These are phyloP conservation scores for Yamadazyma sp. DNA, from an alignment of 805 yeast species.

Conservation along the genomic window DNA sequence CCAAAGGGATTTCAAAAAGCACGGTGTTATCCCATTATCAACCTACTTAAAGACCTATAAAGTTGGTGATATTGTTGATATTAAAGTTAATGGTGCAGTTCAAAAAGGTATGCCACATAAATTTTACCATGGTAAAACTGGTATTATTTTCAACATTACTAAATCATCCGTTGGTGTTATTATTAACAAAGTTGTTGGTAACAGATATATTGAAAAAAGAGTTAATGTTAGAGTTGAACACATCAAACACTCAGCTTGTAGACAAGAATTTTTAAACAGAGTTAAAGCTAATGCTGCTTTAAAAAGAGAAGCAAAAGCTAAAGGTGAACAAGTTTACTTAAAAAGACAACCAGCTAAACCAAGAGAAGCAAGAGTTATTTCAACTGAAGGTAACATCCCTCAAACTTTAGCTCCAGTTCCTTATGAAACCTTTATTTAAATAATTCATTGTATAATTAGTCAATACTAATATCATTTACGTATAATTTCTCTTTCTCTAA, in stretches of 20 bases:
- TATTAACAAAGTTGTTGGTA: constrained; percentile 96
- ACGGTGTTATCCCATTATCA: constrained; percentile 92
- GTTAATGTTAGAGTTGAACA: constrained; percentile 98
- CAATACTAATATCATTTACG: constrained; percentile 13
- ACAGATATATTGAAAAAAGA: constrained; percentile 99
- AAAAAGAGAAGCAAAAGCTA: constrained; percentile 90
- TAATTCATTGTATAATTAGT: constrained; percentile 3
- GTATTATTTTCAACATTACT: constrained; percentile 98
- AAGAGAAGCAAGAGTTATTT: constrained; percentile 84
- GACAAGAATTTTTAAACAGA: constrained; percentile 98
- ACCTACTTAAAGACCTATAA: constrained; percentile 97
- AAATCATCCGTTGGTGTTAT: constrained; percentile 98
- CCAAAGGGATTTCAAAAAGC: constrained; percentile 99
- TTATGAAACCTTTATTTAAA: constrained; percentile 98
- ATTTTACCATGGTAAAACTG: constrained; percentile 99
- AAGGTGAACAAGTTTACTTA: constrained; percentile 85
- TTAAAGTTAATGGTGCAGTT: constrained; percentile 98
- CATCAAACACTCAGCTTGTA: constrained; percentile 99
- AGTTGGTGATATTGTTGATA: constrained; percentile 99
- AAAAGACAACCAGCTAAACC: constrained; percentile 99
- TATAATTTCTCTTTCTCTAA: not conserved
- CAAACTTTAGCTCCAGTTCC: constrained; percentile 99
- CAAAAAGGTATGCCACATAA: constrained; percentile 99
- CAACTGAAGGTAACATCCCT: constrained; percentile 81
- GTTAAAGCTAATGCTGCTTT: constrained; percentile 94